A percentile compares a stretch with the other conserved stretches of the same genome.
Evolutionary conservation across 352 stramenopile genomes (phyloP).

Genomic region (Phytopythium kandeliae): DNA sequence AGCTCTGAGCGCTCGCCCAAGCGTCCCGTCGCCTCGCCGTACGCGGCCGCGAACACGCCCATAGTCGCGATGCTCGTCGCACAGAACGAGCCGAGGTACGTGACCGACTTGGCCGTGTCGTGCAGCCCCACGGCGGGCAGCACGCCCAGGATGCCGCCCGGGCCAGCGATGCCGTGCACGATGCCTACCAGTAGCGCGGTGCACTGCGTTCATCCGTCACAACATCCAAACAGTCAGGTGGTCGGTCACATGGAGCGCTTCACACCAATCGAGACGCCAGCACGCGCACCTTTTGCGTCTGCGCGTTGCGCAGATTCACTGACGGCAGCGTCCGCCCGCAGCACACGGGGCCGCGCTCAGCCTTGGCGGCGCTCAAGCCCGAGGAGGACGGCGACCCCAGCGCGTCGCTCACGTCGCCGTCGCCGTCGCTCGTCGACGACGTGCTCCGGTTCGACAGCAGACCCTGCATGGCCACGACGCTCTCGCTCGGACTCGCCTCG

Average conservation of each 20-base stretch:
- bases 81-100: constrained; percentile 91
- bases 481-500: constrained; percentile 48
- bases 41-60: constrained; percentile 83
- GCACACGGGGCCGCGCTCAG: constrained; percentile 20
- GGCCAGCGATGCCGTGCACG: constrained; percentile 85
- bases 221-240: constrained; percentile 3
- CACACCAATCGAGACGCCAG: background rate
- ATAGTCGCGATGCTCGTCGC: constrained; percentile 86
- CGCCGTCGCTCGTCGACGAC: constrained; percentile 8
- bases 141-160: constrained; percentile 80
- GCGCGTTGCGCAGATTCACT: constrained; percentile 62
- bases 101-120: constrained; percentile 64
- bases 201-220: constrained; percentile 19
- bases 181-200: constrained; percentile 85
- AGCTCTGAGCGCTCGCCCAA: constrained; percentile 66
- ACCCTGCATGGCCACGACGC: constrained; percentile 42
- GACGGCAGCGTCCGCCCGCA: constrained; percentile 39
- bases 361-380: constrained; percentile 9
- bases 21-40: constrained; percentile 70
- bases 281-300: constrained; percentile 64
- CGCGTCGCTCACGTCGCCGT: constrained; percentile 11
- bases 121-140: constrained; percentile 87
- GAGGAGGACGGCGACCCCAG: constrained; percentile 1
- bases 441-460: constrained; percentile 27
- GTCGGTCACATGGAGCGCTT: too few species aligned